These are phyloP conservation scores for Colletotrichum tanaceti DNA, from an alignment of 2,329 filamentous ascomycete species.

Conservation along the genomic window DNA sequence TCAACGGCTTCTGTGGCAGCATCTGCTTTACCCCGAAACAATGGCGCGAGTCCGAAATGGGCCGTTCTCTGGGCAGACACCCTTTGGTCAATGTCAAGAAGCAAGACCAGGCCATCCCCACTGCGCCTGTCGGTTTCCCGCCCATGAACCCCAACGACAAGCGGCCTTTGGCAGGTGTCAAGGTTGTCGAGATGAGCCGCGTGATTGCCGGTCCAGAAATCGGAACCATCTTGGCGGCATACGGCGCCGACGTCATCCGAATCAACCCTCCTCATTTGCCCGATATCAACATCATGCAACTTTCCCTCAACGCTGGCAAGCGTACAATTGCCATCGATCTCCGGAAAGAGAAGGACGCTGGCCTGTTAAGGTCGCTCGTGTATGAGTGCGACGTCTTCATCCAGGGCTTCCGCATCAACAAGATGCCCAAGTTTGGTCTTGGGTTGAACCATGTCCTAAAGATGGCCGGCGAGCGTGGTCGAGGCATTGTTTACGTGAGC, in stretches of 20 bases:
- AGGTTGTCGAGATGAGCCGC: constrained; percentile 62
- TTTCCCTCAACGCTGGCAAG: constrained; percentile 60
- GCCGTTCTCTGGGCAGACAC: constrained; percentile 26
- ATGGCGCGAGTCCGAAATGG: constrained; percentile 35
- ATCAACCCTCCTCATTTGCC: constrained; percentile 56
- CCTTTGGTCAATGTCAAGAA: constrained; percentile 53
- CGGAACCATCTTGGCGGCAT: constrained; percentile 55
- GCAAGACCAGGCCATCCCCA: constrained; percentile 50
- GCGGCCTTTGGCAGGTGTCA: constrained; percentile 58
- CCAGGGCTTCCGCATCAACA: constrained; percentile 62
- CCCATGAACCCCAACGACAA: constrained; percentile 45
- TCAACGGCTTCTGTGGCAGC: constrained; percentile 34
- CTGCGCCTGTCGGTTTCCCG: constrained; percentile 49
- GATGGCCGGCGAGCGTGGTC: constrained; percentile 46
- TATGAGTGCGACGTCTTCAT: constrained; percentile 64
- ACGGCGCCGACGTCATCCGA: constrained; percentile 60
- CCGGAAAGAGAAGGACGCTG: constrained; percentile 53
- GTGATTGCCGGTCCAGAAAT: constrained; percentile 61
- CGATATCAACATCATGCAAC: constrained; percentile 55
- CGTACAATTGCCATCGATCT: constrained; percentile 61
- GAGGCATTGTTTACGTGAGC: constrained; percentile 34
- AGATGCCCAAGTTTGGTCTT: constrained; percentile 56
- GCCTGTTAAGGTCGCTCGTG: constrained; percentile 55
- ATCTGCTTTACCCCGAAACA: constrained; percentile 32
- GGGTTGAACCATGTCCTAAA: constrained; percentile 54